Conservation (phyloP, 331 rosid species). For the Phaseolus coccineus region DNA sequence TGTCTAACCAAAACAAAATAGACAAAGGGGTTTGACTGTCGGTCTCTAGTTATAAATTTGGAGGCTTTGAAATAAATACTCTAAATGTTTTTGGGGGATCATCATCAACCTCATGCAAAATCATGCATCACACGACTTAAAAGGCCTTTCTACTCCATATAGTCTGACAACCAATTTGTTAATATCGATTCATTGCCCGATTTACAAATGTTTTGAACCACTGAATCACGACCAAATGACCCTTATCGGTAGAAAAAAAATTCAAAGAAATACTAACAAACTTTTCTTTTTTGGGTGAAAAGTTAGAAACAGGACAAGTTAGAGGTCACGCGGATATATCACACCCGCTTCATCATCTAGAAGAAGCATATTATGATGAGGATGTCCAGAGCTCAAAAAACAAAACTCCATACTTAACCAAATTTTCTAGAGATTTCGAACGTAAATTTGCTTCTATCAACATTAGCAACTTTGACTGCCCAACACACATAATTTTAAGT, state of each 20-base stretch:
- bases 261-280: too few species aligned
- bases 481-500: neutral
- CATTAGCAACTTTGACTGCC: neutral
- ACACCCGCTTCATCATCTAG: neutral
- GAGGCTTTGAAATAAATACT: neutral
- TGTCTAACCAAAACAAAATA: constrained; percentile 26
- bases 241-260: too few species aligned
- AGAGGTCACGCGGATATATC: neutral
- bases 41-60: constrained; percentile 12
- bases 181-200: too few species aligned
- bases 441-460: neutral
- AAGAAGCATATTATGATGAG: neutral
- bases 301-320: neutral
- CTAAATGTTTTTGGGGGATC: neutral
- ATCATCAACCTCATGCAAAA: constrained; percentile 5
- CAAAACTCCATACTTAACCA: neutral
- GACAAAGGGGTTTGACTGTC: constrained; percentile 14
- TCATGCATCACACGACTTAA: neutral
- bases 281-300: neutral
- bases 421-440: neutral
- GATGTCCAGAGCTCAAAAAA: neutral
- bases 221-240: neutral
- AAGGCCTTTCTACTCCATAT: too few species aligned
- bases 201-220: too few species aligned
- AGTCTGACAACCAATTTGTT: too few species aligned